A percentile compares a stretch with the other conserved stretches of the same genome.
phyloP scores from a whole-genome alignment of 768 basidiomycete species.

The Pleurotus salmoneostramineus region DNA sequence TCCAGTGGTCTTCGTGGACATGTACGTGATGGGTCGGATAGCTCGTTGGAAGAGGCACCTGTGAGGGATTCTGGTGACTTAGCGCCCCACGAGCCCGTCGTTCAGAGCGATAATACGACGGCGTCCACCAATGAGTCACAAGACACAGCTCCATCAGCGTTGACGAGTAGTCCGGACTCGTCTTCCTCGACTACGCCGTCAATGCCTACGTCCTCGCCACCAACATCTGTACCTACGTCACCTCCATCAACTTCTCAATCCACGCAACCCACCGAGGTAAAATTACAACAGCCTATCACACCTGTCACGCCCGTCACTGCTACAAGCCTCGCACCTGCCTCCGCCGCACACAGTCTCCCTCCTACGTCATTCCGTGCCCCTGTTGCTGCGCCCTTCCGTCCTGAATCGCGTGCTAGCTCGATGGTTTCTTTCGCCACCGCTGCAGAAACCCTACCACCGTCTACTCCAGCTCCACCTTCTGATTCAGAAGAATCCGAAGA shows the following conservation, averaged over 20 bases:
- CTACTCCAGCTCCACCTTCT: not conserved
- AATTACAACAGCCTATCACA: not conserved
- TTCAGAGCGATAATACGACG: too few species aligned
- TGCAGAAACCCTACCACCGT: constrained; percentile 1
- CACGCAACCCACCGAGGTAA: not conserved
- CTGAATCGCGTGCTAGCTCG: constrained; percentile 9
- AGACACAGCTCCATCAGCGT: not conserved
- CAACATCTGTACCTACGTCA: constrained; percentile 3
- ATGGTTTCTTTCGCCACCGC: constrained; percentile 11
- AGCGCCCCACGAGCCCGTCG: not conserved
- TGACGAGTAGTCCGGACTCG: not conserved
- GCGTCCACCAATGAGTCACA: not conserved
- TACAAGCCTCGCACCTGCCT: not conserved
- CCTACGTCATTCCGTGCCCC: constrained; percentile 8
- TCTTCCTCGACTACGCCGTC: not conserved
- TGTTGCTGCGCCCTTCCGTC: constrained; percentile 4
- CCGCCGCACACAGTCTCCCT: not conserved
- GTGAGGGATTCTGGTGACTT: not conserved
- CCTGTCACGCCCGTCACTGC: not conserved
- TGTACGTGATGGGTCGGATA: not conserved
- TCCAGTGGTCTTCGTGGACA: not conserved
- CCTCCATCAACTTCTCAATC: not conserved
- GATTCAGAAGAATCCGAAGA: not conserved
- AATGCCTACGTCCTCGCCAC: not conserved
- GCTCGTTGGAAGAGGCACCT: not conserved